Evolutionary conservation across 345 rosid genomes (phyloP).

Genomic region (Eucalyptus sp.): DNA sequence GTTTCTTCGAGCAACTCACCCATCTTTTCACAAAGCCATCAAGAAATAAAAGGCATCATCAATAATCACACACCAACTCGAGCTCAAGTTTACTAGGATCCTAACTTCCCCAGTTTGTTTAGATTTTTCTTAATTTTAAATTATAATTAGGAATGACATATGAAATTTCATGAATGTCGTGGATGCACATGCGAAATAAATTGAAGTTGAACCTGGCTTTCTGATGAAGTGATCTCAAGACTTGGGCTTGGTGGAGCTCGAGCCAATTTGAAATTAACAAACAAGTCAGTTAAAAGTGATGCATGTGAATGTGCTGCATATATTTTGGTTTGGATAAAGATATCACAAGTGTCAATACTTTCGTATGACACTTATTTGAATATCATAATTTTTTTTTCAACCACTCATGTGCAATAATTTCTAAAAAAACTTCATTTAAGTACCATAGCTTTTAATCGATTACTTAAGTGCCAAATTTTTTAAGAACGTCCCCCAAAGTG

Average conservation of each 20-base stretch:
- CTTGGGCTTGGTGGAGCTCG: too few relatives aligned
- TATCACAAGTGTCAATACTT: too few relatives aligned
- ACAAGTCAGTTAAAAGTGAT: neutral
- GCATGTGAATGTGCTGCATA: neutral
- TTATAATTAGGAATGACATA: neutral
- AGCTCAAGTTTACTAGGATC: neutral
- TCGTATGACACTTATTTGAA: too few relatives aligned
- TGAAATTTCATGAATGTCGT: neutral
- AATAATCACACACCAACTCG: neutral
- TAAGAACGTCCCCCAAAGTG: fast-evolving
- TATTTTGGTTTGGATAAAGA: too few relatives aligned
- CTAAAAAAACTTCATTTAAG: too few relatives aligned
- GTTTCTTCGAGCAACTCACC: neutral
- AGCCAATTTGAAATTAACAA: neutral
- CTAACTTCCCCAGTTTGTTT: neutral
- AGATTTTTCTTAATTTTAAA: neutral
- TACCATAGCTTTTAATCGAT: fast-evolving
- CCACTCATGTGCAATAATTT: too few relatives aligned
- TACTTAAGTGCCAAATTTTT: too few relatives aligned
- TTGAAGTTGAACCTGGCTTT: neutral
- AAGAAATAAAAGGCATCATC: neutral
- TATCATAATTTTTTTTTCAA: too few relatives aligned
- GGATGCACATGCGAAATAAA: neutral
- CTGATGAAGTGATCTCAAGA: neutral
- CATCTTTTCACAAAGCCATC: neutral